phyloP scores from a whole-genome alignment of 164 flowering plant species.

The Dillenia suffruticosa region DNA sequence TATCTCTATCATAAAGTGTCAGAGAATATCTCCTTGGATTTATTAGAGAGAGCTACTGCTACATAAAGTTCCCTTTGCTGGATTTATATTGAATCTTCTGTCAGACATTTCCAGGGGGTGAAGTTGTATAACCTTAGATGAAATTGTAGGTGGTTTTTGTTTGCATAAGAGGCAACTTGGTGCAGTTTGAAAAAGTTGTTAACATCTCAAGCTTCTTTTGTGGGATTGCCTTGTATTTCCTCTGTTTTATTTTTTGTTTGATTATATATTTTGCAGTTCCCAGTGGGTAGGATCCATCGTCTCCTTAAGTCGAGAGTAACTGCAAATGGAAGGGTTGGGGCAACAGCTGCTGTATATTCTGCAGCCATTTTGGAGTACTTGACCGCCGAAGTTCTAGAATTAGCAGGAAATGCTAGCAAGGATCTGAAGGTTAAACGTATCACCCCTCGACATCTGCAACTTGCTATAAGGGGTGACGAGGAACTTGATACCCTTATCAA shows the following conservation, averaged over 20 bases:
- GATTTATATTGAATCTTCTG: too few species aligned
- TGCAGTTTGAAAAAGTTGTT: too few species aligned
- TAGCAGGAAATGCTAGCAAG: slow-evolving; percentile 8
- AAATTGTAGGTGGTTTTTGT: too few species aligned
- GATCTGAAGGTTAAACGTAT: slow-evolving; percentile 7
- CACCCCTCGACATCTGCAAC: slow-evolving; percentile 6
- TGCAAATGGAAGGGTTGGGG: slow-evolving; percentile 5
- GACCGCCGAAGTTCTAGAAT: slow-evolving; percentile 4
- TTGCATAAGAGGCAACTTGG: too few species aligned
- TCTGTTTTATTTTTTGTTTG: background rate
- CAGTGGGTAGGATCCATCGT: slow-evolving; percentile 2
- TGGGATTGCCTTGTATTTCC: background rate
- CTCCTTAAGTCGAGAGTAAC: background rate
- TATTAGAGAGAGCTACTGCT: too few species aligned
- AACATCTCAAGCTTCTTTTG: too few species aligned
- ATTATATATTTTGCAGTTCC: background rate
- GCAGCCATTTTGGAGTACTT: slow-evolving; percentile 7
- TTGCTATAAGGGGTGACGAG: slow-evolving; percentile 5
- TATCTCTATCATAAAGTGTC: too few species aligned
- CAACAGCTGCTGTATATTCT: slow-evolving; percentile 7
- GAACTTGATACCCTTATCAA: slow-evolving; percentile 5
- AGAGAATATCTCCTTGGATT: too few species aligned
- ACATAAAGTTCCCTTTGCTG: too few species aligned
- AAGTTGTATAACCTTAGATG: too few species aligned
- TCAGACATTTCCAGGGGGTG: too few species aligned